These are phyloP conservation scores for Coemansia sp. DNA, from an alignment of 192 early-diverging fungal species.

Conservation along the genomic window DNA sequence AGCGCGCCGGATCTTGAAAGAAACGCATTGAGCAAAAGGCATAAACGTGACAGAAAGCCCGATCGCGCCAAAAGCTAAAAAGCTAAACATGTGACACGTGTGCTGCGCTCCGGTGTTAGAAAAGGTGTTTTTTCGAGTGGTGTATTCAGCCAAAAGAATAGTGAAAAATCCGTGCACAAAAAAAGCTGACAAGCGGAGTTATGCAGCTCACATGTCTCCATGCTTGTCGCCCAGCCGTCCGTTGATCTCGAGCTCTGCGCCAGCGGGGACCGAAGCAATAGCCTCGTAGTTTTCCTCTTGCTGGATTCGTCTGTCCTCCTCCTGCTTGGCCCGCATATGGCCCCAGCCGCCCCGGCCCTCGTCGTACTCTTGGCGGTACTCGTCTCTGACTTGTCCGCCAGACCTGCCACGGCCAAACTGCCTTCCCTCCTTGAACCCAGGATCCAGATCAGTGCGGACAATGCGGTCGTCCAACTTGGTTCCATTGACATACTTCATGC, in stretches of 20 bases:
- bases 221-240: conserved; percentile 21
- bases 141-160: background rate
- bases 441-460: conserved; percentile 93
- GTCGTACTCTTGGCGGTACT: conserved; percentile 94
- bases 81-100: background rate
- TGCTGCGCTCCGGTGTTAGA: background rate
- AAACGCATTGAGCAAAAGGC: background rate
- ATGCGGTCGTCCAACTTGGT: conserved; percentile 94
- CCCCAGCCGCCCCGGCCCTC: conserved; percentile 96
- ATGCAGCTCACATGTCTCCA: background rate
- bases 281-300: conserved; percentile 72
- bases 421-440: conserved; percentile 87
- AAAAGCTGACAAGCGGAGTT: background rate
- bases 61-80: background rate
- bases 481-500: conserved; percentile 90
- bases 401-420: conserved; percentile 93
- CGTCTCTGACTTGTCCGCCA: conserved; percentile 95
- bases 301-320: conserved; percentile 56
- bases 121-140: background rate
- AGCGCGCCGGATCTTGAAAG: background rate
- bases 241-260: conserved; percentile 33
- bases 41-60: background rate
- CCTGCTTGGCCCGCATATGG: conserved; percentile 66
- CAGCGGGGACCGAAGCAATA: conserved; percentile 44
- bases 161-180: background rate